Base-by-base conservation (phyloP, 208 protist species). In the Strigomonas culicis region DNA sequence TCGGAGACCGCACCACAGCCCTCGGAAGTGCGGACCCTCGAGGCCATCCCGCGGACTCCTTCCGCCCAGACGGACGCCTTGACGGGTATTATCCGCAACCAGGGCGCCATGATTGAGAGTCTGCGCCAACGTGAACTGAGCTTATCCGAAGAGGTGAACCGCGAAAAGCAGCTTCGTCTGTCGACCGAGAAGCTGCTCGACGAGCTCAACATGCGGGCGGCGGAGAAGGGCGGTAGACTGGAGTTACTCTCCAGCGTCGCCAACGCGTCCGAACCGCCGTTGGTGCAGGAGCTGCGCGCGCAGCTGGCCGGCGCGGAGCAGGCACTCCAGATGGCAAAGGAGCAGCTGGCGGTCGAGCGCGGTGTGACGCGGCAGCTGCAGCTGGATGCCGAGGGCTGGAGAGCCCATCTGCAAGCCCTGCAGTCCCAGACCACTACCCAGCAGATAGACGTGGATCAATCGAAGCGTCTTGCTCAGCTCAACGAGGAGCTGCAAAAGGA, bases 61-160 rank as follows among this genome's bases (percentile, higher is more conserved):
- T 17, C 32, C 30, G 30, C 49, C 7, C 27, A 36, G 25, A 2
- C 68, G 0, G 57, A 22, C 4, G 62, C 67, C 19, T 68, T 90
- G 28, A 73, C 77, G 51, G 66, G 72, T 30, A 82, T 95, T 52
- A 75, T 92, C 22, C 66, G 74, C 39, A 86, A 80, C 50, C 89
- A 95, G 63, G 79, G 70, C 34, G 82, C 78, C 1, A 84, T 95
- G 66, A 79, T 92, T 55, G 86, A 89, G 30, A 92, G 79, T 58
- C 59, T 95, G 46, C 80, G 89, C 8, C 75, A 88, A 64, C 84
- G 90, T 11, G 86, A 93, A 61, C 61, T 75, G 56, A 62, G 63
- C 36, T 68, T 95, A n/a, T 74, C 77, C 27, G 61, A 77, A 51
- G 82, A 92, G 58, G 59, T 92, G 24, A 75, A 87, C 17, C 74